A percentile compares a stretch with the other conserved stretches of the same genome.
Conservation (phyloP, 257 asterid genomes). For the Jaltomata sinuosa region DNA sequence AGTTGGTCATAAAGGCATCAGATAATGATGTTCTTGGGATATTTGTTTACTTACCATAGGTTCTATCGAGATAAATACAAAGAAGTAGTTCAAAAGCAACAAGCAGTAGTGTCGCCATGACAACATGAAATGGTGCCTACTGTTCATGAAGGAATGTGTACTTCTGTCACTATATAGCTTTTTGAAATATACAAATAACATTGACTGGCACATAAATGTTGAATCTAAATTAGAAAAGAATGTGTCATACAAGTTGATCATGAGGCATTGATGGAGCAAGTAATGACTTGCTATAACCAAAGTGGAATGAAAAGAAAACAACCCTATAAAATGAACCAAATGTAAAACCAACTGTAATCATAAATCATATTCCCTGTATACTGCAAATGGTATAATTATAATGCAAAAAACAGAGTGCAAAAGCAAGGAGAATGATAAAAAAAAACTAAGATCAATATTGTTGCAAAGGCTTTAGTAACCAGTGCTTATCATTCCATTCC, state of each 20-base stretch:
- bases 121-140: conserved; percentile 96
- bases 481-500: too few species aligned
- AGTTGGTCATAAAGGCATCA: background rate
- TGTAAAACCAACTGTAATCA: background rate
- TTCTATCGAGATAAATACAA: conserved; percentile 65
- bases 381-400: too few species aligned
- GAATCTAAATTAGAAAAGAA: background rate
- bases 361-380: background rate
- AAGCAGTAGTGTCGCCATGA: conserved; percentile 78
- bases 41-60: conserved; percentile 37
- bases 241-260: conserved; percentile 68
- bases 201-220: background rate
- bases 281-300: conserved; percentile 79
- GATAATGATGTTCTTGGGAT: background rate
- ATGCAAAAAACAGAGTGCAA: too few species aligned
- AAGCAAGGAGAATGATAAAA: background rate
- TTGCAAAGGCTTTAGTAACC: background rate
- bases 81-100: conserved; percentile 87
- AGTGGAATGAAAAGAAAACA: conserved; percentile 48
- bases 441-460: background rate
- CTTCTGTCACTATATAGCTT: conserved; percentile 6
- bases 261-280: conserved; percentile 97
- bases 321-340: conserved; percentile 36
- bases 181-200: background rate
- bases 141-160: conserved; percentile 27